Percentiles rank a stretch among this genome's conserved stretches.
These are phyloP conservation scores for Rhinocladiella mackenziei DNA, from an alignment of 2,329 filamentous ascomycete species.

Conservation along the genomic window DNA sequence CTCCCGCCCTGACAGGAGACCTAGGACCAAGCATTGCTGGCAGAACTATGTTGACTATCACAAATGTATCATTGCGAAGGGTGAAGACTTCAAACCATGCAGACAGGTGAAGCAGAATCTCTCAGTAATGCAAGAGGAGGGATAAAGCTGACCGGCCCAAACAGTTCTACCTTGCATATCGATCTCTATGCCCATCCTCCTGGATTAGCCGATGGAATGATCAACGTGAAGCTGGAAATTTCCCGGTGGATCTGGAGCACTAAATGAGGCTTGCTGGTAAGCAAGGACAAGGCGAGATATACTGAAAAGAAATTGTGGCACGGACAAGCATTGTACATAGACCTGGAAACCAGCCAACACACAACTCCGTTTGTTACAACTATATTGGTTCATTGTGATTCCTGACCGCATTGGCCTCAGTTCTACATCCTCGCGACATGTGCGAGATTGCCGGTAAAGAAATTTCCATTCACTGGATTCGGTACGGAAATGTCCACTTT, in stretches of 20 bases:
- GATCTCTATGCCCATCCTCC: conserved; percentile 91
- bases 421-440: conserved; percentile 1
- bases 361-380: conserved; percentile 9
- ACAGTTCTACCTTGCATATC: conserved; percentile 94
- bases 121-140: background rate
- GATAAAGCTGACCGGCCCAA: conserved; percentile 15
- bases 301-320: conserved; percentile 2
- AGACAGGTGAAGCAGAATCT: conserved; percentile 65
- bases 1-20: conserved; percentile 11
- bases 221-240: conserved; percentile 68
- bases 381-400: background rate
- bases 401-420: background rate
- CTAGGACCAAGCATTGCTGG: conserved; percentile 96
- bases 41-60: conserved; percentile 99
- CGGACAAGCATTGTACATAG: conserved; percentile 21
- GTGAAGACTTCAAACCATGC: conserved; percentile 97
- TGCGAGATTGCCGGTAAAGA: background rate
- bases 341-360: conserved; percentile 15
- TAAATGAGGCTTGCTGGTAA: conserved; percentile 11
- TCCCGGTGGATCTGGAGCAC: conserved; percentile 41
- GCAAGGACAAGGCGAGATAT: background rate
- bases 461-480: background rate
- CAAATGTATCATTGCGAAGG: conserved; percentile 98
- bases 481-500: conserved; percentile 1
- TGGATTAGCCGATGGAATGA: conserved; percentile 97